Conservation (phyloP, 768 basidiomycete species). For the Lactarius quietus region DNA sequence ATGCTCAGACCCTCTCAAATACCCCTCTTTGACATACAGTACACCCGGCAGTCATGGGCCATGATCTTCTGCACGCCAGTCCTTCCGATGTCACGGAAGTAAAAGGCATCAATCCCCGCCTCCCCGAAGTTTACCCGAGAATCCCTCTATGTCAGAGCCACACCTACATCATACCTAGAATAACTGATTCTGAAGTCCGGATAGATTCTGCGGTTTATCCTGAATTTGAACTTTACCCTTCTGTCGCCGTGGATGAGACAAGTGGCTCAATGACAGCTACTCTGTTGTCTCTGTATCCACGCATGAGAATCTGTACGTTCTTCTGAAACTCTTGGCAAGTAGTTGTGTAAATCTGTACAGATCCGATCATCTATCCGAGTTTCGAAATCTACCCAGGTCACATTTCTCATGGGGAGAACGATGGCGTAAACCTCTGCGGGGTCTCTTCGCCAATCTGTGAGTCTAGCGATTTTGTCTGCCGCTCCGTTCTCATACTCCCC, state of each 20-base stretch:
- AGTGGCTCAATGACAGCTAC: neutral
- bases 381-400: slow-evolving; percentile 24
- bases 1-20: slow-evolving; percentile 1
- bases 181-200: slow-evolving; percentile 1
- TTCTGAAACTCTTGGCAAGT: neutral
- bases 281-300: neutral
- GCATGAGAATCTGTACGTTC: slow-evolving; percentile 12
- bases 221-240: slow-evolving; percentile 20
- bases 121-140: slow-evolving; percentile 10
- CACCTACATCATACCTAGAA: neutral
- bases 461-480: neutral
- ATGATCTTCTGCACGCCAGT: neutral
- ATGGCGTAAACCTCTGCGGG: slow-evolving; percentile 25
- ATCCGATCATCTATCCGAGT: slow-evolving; percentile 19
- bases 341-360: slow-evolving; percentile 4
- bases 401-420: slow-evolving; percentile 4
- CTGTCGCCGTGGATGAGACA: slow-evolving; percentile 2
- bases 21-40: slow-evolving; percentile 15
- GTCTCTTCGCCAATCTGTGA: slow-evolving; percentile 5
- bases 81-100: neutral
- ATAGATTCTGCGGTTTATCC: slow-evolving; percentile 21
- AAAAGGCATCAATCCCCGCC: neutral
- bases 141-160: slow-evolving; percentile 11
- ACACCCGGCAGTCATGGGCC: slow-evolving; percentile 1
- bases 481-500: slow-evolving; percentile 2